Conservation (phyloP, 2,329 filamentous ascomycete genomes). For the Aspergillus viridinutans region DNA sequence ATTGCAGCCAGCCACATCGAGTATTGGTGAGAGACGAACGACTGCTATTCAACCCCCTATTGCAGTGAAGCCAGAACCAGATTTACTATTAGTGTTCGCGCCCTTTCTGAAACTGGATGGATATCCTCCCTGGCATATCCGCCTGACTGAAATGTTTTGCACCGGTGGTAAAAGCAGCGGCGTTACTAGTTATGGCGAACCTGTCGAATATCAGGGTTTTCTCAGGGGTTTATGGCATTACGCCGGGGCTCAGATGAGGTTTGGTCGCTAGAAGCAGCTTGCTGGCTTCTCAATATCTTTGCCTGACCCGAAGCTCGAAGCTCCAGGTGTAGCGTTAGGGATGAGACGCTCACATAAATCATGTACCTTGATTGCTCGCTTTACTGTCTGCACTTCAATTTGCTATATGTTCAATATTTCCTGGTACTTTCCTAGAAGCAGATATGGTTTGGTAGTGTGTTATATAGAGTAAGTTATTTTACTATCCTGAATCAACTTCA, state of each 20-base stretch:
- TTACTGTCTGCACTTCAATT: background rate
- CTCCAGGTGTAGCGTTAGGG: background rate
- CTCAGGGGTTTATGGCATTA: slow-evolving; percentile 78
- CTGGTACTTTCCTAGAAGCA: background rate
- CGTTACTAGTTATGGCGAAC: slow-evolving; percentile 35
- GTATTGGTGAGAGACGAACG: background rate
- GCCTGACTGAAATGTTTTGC: slow-evolving; percentile 88
- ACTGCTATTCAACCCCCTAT: background rate
- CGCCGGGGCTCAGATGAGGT: slow-evolving; percentile 81
- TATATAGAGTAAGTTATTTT: background rate
- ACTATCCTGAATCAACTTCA: background rate
- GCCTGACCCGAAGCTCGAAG: background rate
- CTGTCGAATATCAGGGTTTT: slow-evolving; percentile 91
- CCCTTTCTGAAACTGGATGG: slow-evolving; percentile 79
- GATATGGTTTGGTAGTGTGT: background rate
- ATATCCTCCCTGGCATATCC: slow-evolving; percentile 94
- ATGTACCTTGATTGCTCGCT: background rate
- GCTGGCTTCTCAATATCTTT: background rate
- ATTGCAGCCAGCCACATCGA: slow-evolving; percentile 11
- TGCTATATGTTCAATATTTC: background rate
- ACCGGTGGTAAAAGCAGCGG: slow-evolving; percentile 43
- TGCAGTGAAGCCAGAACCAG: slow-evolving; percentile 76
- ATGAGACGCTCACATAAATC: background rate
- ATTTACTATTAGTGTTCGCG: slow-evolving; percentile 82
- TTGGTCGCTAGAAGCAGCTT: slow-evolving; percentile 53